A percentile compares a stretch with the other conserved stretches of the same genome.
phyloP scores from a whole-genome alignment of 2,329 filamentous ascomycete species.

The Fusarium nematophilum region DNA sequence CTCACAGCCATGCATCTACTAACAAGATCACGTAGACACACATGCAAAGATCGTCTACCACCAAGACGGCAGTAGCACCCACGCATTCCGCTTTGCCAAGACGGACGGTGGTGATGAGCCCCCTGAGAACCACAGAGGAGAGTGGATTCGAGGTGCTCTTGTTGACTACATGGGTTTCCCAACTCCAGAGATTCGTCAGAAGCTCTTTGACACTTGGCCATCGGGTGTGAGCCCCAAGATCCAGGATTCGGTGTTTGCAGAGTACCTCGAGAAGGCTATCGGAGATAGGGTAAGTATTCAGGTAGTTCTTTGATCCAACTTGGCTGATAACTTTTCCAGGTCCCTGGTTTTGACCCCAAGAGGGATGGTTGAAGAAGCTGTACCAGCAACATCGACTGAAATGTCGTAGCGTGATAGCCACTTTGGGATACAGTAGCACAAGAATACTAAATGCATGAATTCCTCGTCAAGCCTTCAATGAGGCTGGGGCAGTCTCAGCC shows the following conservation, averaged over 20 bases:
- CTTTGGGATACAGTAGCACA: too few relatives aligned
- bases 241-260: background rate
- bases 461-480: too few relatives aligned
- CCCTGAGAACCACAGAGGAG: background rate
- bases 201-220: background rate
- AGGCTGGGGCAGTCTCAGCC: too few relatives aligned
- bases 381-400: too few relatives aligned
- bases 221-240: background rate
- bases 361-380: background rate
- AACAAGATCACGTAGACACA: slow-evolving; percentile 4
- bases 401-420: too few relatives aligned
- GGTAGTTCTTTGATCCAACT: too few relatives aligned
- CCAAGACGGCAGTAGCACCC: slow-evolving; percentile 38
- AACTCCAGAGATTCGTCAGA: background rate
- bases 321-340: background rate
- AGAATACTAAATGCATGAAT: too few relatives aligned
- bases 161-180: background rate
- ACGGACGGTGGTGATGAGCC: background rate
- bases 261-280: background rate
- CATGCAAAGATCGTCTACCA: slow-evolving; percentile 40
- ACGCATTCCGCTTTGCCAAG: slow-evolving; percentile 41
- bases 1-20: too few relatives aligned
- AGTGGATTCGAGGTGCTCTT: background rate
- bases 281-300: background rate
- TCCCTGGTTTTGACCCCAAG: background rate